Base-by-base conservation (phyloP, 2,329 filamentous ascomycete species). In the Xylaria sp. region DNA sequence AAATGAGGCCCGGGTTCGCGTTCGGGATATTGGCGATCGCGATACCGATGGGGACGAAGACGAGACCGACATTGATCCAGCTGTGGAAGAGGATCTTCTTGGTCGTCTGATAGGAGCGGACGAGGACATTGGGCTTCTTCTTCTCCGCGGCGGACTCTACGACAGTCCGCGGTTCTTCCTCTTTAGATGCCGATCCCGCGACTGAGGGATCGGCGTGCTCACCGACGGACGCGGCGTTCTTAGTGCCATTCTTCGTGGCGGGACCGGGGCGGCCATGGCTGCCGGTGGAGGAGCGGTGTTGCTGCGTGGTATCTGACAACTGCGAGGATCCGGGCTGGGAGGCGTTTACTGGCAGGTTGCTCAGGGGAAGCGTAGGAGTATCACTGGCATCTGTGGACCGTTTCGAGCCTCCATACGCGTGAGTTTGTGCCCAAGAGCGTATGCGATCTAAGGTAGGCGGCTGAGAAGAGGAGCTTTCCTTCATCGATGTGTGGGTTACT, bases 11-110 rank as follows among this genome's bases (percentile, higher is more conserved):
- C 18, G 86, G 82, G 57, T 79, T 79, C 57, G 84, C 69, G 62
- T 78, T 76, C 8, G 74, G 70, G 34, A 84, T 72, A 58, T 81
- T 76, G 58, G 88, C 79, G 59, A 86, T 80, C 60, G 80, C 80
- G 68, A 94, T 92, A 67, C 90, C 90, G 56, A 90, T 79, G 6
- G 90, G 90, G 35, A 93, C 90, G 70, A 92, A 92, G 57, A 92
- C 75, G 63, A 93, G 78, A 66, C 93, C 78, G 57, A 91, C 68
- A 72, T 94, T 93, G 76, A 93, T 78, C 83, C 87, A 91, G 77
- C 86, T 91, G 71, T 90, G 84, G 49, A 86, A 81, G 63, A 92
- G 68, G 69, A 85, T 84, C 71, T 77, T 80, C 79, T 79, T 80
- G 65, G 80, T 75, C 71, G 86, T 83, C 69, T 77, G 75, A 64